These are phyloP conservation scores for Wickerhamomyces sp. DNA, from an alignment of 1,139 yeast genomes.

Conservation along the genomic window DNA sequence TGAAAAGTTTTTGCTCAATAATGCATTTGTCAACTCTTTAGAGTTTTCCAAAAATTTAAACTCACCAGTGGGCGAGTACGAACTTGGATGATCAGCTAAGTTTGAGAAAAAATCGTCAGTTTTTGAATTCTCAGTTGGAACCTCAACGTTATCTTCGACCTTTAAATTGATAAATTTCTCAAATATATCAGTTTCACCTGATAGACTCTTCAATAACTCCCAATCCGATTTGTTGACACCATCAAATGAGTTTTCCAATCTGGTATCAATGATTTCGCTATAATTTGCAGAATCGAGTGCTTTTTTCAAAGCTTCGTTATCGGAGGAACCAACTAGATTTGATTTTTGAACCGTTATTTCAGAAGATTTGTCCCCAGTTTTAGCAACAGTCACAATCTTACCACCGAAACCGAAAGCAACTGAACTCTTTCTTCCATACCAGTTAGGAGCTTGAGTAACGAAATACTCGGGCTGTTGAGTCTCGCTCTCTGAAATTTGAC, in stretches of 20 bases:
- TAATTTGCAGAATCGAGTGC: constrained; percentile 60
- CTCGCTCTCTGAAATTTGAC: constrained; percentile 64
- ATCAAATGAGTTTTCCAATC: constrained; percentile 38
- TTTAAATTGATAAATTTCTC: constrained; percentile 32
- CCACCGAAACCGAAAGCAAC: constrained; percentile 95
- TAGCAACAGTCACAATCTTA: constrained; percentile 60
- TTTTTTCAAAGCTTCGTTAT: constrained; percentile 40
- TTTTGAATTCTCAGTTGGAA: constrained; percentile 18
- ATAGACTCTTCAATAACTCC: constrained; percentile 60
- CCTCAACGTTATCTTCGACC: constrained; percentile 26
- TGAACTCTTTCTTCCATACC: constrained; percentile 76
- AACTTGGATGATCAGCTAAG: constrained; percentile 25
- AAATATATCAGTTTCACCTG: constrained; percentile 43
- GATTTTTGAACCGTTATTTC: constrained; percentile 49
- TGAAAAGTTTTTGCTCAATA: constrained; percentile 60
- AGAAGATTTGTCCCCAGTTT: constrained; percentile 39
- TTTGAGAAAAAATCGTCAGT: constrained; percentile 32
- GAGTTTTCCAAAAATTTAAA: constrained; percentile 37
- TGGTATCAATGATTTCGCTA: constrained; percentile 48
- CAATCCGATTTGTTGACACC: constrained; percentile 64
- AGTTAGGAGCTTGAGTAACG: constrained; percentile 77
- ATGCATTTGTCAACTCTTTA: constrained; percentile 48
- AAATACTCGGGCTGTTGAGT: constrained; percentile 67
- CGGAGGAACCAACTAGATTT: constrained; percentile 36
- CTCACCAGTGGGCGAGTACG: constrained; percentile 35